Evolutionary conservation across 2,329 filamentous ascomycete species (phyloP), one percentile per base, ranked within the genome.

Genomic region (Microdochium nivale): DNA sequence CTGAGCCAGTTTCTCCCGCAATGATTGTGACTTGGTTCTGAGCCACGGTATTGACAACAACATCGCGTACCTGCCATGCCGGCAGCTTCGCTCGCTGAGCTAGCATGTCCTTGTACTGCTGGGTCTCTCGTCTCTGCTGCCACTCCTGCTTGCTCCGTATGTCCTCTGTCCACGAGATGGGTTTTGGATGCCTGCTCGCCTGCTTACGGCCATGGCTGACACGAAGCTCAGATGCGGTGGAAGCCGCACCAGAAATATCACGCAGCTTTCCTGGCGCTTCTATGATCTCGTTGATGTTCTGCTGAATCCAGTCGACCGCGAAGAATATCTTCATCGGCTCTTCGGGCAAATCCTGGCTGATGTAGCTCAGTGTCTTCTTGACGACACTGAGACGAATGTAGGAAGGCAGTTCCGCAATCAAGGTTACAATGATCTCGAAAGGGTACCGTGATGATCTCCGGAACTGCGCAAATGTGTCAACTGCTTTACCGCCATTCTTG

Each of bases 1-100:
- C 94, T 19, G 90, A 96, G 50, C 94, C 94, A 3, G 94, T 99
- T 70, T 97, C 94, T 59, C 94, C 94, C 44, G 91, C 95, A 60
- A 99, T 94, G 61, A 99, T 96, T 1, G 90, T 96, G 49, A 99
- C 90, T 67, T 96, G 86, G 62, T 92, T 83, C 3, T 77, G 73
- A 43, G 78, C 78, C 48, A 99, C 88, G 0, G 88, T 87, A 21
- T 79, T 67, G 10, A 97, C 81, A 27, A 99, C 88, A 1, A 78
- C 75, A 21, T 92, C 84, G 59, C 82, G 84, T 60, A 94, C 82
- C 54, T 81, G 80, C 94, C 94, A 99, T 2, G 94, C 94, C 2
- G 94, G 94, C 2, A 99, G 72, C 47, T 77, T 80, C 64, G 86
- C 79, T 44, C 94, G 79, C 60, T 83, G 82, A 19, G 75, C 70